Conservation (phyloP, 2,329 filamentous ascomycete species). For the Neofusicoccum sp. region DNA sequence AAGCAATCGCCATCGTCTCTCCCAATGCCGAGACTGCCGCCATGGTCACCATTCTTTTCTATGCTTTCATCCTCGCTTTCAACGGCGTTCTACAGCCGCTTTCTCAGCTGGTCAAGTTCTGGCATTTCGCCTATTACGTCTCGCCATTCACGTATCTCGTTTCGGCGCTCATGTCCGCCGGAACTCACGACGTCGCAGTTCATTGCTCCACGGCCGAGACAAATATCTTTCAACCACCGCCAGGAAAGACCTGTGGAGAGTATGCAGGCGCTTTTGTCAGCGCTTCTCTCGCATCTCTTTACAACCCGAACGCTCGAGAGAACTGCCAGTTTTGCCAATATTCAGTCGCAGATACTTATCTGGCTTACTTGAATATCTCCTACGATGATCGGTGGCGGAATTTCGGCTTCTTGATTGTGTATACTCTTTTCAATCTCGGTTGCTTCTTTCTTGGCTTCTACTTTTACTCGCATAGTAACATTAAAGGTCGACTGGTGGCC, state of each 20-base stretch:
- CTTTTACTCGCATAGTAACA: too few relatives aligned
- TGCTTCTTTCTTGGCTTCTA: background rate
- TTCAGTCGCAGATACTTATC: conserved; percentile 45
- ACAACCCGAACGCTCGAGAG: conserved; percentile 44
- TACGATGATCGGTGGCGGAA: conserved; percentile 63
- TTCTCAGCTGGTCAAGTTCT: conserved; percentile 63
- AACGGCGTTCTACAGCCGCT: conserved; percentile 62
- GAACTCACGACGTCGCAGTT: conserved; percentile 48
- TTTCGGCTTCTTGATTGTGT: conserved; percentile 68
- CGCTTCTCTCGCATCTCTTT: conserved; percentile 41
- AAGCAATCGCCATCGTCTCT: conserved; percentile 71
- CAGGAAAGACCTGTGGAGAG: conserved; percentile 41
- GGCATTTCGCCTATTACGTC: conserved; percentile 73
- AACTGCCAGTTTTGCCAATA: conserved; percentile 53
- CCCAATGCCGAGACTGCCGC: conserved; percentile 67
- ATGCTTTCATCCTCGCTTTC: conserved; percentile 59
- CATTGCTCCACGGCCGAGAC: conserved; percentile 47
- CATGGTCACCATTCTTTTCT: conserved; percentile 60
- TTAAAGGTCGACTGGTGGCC: too few relatives aligned
- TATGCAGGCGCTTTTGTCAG: conserved; percentile 47
- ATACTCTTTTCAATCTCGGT: conserved; percentile 57
- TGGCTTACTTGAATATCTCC: conserved; percentile 41
- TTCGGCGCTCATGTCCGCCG: conserved; percentile 38
- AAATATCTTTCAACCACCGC: conserved; percentile 41
- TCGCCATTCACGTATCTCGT: conserved; percentile 66